Base-by-base conservation (phyloP, 352 stramenopile species). In the Phytophthora lateralis region DNA sequence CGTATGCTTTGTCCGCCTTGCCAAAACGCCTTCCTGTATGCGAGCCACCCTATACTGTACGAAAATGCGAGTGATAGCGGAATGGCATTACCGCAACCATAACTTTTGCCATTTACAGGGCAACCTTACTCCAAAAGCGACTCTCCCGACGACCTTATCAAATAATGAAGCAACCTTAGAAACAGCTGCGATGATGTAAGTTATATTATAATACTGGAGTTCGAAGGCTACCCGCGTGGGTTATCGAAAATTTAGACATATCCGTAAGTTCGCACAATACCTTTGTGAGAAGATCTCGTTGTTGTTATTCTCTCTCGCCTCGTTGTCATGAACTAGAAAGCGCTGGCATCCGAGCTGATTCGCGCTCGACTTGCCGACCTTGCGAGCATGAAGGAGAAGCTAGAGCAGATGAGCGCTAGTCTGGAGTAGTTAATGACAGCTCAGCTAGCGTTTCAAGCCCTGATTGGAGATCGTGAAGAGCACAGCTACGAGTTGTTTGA, bases 401-500 rank as follows among this genome's bases (percentile, higher is more conserved):
- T 49, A 9, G 43, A 35, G 4, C 7, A 49, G 43, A 32, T 38
- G 12, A 49, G 21, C 15, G 43, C 6, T 17, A 5, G 20, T 14
- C 21, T 49, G 43, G 43, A 49, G 15, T 35, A 49, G 24, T 10
- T 49, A n/a, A 32, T 49, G 24, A 2, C 21, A 35, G 29, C 43
- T 8, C 43, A 37, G 43, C 20, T 49, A 37, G 21, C 34, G 24
- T 20, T 49, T 6, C 44, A 50, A 38, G 5, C 44, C 24, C 9
- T 50, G 6, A 37, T 50, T 37, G 44, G 37, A 38, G 44, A 35
- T 5, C 9, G 44, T 37, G 44, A 50, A 50, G 44, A 50, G 24
- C 24, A 24, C 44, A 50, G 21, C 44, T 50, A 50, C 24, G 44
- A 32, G 43, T 35, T 49, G 12, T 20, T 21, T 18, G 43, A n/a